These are phyloP conservation scores for Zygosaccharomyces kombuchaensis DNA, from an alignment of 805 yeast genomes.

Conservation along the genomic window DNA sequence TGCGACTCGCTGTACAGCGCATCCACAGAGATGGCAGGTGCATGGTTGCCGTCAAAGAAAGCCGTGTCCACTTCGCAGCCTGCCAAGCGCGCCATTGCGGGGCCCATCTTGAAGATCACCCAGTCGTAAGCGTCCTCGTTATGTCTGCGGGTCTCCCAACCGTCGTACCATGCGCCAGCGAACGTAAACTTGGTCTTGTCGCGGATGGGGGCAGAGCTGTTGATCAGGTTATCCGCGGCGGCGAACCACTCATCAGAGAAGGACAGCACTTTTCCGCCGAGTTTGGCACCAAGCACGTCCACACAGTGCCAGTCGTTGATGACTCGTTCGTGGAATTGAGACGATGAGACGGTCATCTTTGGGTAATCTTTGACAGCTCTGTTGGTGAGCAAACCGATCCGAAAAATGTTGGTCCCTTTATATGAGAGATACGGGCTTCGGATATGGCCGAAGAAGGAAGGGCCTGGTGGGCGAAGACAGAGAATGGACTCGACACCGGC, in stretches of 20 bases:
- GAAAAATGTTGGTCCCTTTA: no score
- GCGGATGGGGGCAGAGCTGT: constrained; percentile 74
- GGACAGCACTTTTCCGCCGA: constrained; percentile 70
- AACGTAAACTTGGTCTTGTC: constrained; percentile 75
- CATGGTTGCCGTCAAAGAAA: constrained; percentile 91
- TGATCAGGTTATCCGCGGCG: constrained; percentile 78
- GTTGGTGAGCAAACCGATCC: no score
- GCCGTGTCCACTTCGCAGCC: constrained; percentile 94
- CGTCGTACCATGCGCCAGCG: constrained; percentile 97
- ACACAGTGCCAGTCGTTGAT: constrained; percentile 20
- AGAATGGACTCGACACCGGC: no score
- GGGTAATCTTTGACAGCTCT: not conserved
- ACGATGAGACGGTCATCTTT: not conserved
- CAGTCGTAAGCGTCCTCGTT: constrained; percentile 81
- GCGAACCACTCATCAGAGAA: constrained; percentile 95
- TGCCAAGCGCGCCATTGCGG: constrained; percentile 62
- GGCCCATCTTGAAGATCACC: constrained; percentile 82
- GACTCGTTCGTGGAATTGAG: constrained; percentile 2
- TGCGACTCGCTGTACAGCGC: constrained; percentile 43
- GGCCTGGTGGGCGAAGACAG: no score
- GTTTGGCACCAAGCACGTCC: constrained; percentile 78
- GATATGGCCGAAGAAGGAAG: no score
- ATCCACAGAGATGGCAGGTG: constrained; percentile 84
- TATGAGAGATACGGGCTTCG: no score
- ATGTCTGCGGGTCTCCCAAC: constrained; percentile 98